phyloP scores from a whole-genome alignment of 331 rosid genomes.

The Quercus phellos region DNA sequence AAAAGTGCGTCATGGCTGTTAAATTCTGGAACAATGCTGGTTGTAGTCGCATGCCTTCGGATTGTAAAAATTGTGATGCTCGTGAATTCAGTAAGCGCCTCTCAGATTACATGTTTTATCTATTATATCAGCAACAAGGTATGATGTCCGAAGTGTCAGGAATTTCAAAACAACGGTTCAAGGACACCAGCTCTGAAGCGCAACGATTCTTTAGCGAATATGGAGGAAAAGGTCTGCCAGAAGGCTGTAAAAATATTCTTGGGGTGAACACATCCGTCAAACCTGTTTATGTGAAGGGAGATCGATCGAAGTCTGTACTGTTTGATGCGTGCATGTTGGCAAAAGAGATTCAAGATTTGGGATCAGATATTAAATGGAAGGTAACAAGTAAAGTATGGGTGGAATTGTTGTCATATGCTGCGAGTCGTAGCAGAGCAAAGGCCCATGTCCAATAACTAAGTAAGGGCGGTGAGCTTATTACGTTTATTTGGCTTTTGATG shows the following conservation, averaged over 20 bases:
- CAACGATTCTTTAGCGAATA: neutral
- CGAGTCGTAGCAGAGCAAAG: no score
- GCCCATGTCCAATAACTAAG: no score
- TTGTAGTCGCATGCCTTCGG: fast-evolving
- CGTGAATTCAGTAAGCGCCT: no score
- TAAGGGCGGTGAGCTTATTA: no score
- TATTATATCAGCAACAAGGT: no score
- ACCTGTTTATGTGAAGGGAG: neutral
- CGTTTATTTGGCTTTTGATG: no score
- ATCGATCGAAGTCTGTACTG: neutral
- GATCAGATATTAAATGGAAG: no score
- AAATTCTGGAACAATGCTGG: fast-evolving
- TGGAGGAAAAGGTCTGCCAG: fast-evolving
- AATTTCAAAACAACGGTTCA: neutral
- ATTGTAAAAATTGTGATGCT: fast-evolving
- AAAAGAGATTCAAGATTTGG: fast-evolving
- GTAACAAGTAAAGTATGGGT: no score
- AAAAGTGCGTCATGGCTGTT: fast-evolving
- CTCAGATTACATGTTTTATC: no score
- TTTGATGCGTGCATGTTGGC: no score
- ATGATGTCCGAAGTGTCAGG: no score
- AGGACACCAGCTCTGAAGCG: neutral
- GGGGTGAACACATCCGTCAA: neutral
- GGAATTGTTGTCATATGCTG: no score
- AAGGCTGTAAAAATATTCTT: neutral